Base-by-base conservation (phyloP, 345 rosid genomes). In the Reutealis trisperma region DNA sequence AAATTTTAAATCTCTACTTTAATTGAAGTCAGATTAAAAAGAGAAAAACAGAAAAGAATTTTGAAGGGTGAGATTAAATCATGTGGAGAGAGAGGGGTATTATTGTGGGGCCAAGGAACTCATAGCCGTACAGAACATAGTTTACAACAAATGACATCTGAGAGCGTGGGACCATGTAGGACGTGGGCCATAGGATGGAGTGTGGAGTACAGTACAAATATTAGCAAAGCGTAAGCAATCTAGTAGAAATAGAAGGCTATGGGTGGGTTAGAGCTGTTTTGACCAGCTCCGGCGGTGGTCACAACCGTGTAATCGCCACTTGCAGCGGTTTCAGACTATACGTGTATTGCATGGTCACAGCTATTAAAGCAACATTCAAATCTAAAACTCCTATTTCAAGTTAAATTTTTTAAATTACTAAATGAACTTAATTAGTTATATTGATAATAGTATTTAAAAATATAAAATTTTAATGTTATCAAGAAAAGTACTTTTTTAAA, bases 111-210 rank as follows among this genome's bases (percentile, higher is more conserved):
- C 74, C 80, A 1, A 0, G 15, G 1, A 15, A 61, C 1, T 25
- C 30, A 41, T 52, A 37, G 64, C 78, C 84, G 80, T 79, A 79
- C 80, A 66, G 16, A 25, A 18, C 2, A 75, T 58, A 41, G 60
- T n/a, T 25, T 13, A 21, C 8, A 75, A 74, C 80, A 71, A 63
- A 71, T 58, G 71, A 78, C 51, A 66, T 75, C 63, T 72, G 27
- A 37, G 9, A 37, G 41, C 8, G 22, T n/a, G 63, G 24, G 25
- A 11, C 11, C 6, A 27, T 37, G 51, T 9, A 47, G 51, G 51
- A 12, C 7, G 64, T 58, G 62, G 77, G 51, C 47, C 49, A 30
- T 21, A 6, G 8, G 1, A n/a, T 1, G n/a, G 21, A 25, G 22
- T 0, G 45, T 25, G 42, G 27, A 44, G 51, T 11, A 22, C 13